These are phyloP conservation scores for Alternaria sp. DNA, from an alignment of 2,329 filamentous ascomycete species.

Conservation along the genomic window DNA sequence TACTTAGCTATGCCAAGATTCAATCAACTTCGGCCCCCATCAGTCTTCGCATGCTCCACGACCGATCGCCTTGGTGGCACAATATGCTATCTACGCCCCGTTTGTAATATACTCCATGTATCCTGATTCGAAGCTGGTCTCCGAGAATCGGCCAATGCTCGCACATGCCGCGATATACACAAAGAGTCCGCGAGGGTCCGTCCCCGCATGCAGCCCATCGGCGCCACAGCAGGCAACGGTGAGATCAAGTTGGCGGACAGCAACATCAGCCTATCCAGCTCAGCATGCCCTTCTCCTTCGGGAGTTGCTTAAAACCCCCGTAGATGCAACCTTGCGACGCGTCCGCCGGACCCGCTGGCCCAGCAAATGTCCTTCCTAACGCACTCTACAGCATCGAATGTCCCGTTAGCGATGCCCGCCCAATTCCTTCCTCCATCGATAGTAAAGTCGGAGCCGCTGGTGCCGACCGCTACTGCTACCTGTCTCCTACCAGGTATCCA, in stretches of 20 bases:
- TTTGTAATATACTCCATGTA: background rate
- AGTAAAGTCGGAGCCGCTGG: conserved; percentile 40
- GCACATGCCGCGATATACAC: background rate
- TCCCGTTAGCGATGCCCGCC: conserved; percentile 35
- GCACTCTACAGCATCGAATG: conserved; percentile 42
- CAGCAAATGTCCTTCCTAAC: conserved; percentile 29
- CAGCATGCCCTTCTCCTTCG: background rate
- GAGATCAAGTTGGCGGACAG: background rate
- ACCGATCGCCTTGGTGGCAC: background rate
- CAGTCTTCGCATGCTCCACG: background rate
- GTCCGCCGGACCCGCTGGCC: conserved; percentile 37
- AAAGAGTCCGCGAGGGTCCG: background rate
- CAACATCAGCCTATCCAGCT: background rate
- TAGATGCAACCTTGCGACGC: conserved; percentile 27
- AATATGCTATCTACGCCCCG: background rate
- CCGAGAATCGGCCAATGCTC: background rate
- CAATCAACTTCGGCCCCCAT: background rate
- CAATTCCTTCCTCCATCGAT: conserved; percentile 40
- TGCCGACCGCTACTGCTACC: conserved; percentile 38
- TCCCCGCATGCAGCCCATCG: background rate
- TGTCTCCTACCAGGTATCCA: conserved; percentile 32
- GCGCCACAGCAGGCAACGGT: background rate
- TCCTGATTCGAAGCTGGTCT: background rate
- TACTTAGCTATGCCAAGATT: background rate
- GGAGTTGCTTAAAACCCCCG: background rate